Base-by-base conservation (phyloP, 2,329 filamentous ascomycete genomes). In the Colletotrichum magnum region DNA sequence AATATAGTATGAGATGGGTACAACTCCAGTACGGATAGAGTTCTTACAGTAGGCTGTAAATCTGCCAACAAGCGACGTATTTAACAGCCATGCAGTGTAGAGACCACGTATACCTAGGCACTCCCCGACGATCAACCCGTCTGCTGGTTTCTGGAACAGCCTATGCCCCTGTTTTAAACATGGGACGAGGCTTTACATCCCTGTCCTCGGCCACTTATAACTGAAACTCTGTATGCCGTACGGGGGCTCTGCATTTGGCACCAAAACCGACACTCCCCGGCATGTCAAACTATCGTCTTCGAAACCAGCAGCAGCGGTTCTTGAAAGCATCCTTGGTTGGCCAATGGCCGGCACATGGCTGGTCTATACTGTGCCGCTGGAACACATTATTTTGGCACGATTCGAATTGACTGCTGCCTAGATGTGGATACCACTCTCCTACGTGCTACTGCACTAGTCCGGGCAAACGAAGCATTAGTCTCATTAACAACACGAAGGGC, bases 81-180 rank as follows among this genome's bases (percentile, higher is more conserved):
- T 57, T 18, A 41, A 16, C 18, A 57, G 39, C 41, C n/a, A 18
- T 18, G 18, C 18, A 18, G 53, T 36, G 36, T 57, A 32, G 28
- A 32, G 28, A 32, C 28, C 28, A 32, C 28, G 3, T 57, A 15
- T 16, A 2, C 32, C 15, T 26, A 0, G 32, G 21, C 53, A 18
- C 18, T 39, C 13, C 9, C 15, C 15, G 36, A 6, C 28, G 28
- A 32, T 32, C 9, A 7, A 32, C 9, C 9, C 28, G 6, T 32
- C 28, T 32, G 6, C 36, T 32, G 53, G 32, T 24, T 16, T 32
- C 53, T 43, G 53, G 10, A 39, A 57, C 39, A 16, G 18, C 41
- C 41, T 57, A 32, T 41, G 36, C 53, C 53, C 53, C 53, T 57
- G 53, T 57, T 57, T 57, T 57, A 24, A n/a, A 57, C 53, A 13